Base-by-base conservation (phyloP, 768 basidiomycete species). In the Lactifluus pinguis region DNA sequence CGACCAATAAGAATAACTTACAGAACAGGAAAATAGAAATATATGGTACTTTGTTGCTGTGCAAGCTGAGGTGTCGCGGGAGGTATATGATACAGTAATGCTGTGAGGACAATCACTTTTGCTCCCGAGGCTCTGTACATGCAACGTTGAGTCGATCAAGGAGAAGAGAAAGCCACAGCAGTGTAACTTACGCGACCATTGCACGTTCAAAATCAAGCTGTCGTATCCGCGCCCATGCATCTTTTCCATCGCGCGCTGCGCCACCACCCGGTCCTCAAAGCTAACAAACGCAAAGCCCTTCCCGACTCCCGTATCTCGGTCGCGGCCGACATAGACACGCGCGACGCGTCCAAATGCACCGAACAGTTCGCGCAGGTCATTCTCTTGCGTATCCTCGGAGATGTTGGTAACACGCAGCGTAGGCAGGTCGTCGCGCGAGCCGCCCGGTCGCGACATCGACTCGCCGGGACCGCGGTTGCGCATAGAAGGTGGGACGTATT, bases 251-350 rank as follows among this genome's bases (percentile, higher is more conserved):
- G 97, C 97, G 70, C 77, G 81, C 74, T 95, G 90, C 19, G 92
- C 97, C 55, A 79, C 76, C 11, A 81, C 77, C 69, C 80, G 79
- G 15, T 87, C 86, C 70, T 98, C 95, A 69, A 97, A 99, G 72
- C 88, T 92, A 57, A 99, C 95, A 68, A 98, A 98, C 15, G 95
- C 95, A 72, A 95, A 97, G 52, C 95, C 95, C 74, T 95, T 97
- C 59, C 94, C 94, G 21, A 88, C 81, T 49, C 95, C 92, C 9
- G 95, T 98, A 68, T 97, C 95, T 55, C 92, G 80, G 72, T 99
- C 97, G 49, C 90, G 80, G 29, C 95, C 97, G 50, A 99, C 89
- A 73, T 94, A 98, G 54, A 98, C 93, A 55, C 97, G 77, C 38
- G 84, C 86, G 39, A 95, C 87, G 15, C 87, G 79, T 0, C 93